These are phyloP conservation scores for Heterobasidion annosum DNA, from an alignment of 1,284 basidiomycete genomes.

Conservation along the genomic window DNA sequence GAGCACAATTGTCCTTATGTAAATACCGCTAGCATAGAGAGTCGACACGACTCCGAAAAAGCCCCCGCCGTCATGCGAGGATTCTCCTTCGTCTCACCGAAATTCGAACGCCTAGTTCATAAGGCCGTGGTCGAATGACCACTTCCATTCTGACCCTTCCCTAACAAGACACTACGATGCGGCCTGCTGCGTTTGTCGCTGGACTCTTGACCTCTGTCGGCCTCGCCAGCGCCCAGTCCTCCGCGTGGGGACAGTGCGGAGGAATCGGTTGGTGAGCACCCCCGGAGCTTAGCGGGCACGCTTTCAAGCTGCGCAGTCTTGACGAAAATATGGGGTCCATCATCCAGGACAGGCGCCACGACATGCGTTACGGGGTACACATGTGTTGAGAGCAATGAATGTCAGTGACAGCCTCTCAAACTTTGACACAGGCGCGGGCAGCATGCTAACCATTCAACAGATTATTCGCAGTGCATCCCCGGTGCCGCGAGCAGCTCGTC, in stretches of 20 bases:
- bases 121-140: not conserved
- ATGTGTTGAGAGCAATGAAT: conserved; percentile 34
- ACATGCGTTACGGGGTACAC: conserved; percentile 36
- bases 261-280: conserved; percentile 34
- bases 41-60: not conserved
- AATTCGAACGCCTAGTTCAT: not conserved
- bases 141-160: no score
- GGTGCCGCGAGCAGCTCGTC: conserved; percentile 15
- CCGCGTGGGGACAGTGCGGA: conserved; percentile 39
- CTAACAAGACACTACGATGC: not conserved
- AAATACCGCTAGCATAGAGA: not conserved
- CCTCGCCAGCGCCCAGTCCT: conserved; percentile 24
- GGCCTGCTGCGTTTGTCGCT: not conserved
- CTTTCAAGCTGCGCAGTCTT: no score
- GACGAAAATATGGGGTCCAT: not conserved
- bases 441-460: conserved; percentile 15
- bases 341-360: conserved; percentile 32
- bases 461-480: conserved; percentile 44
- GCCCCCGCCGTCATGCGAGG: not conserved
- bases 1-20: no score
- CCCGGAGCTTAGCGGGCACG: not conserved
- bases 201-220: conserved; percentile 3
- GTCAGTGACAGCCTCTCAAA: conserved; percentile 18
- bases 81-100: not conserved
- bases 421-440: conserved; percentile 5